A percentile compares a stretch with the other conserved stretches of the same genome.
These are phyloP conservation scores for Lotmaria passim DNA, from an alignment of 208 protist genomes.

Conservation along the genomic window DNA sequence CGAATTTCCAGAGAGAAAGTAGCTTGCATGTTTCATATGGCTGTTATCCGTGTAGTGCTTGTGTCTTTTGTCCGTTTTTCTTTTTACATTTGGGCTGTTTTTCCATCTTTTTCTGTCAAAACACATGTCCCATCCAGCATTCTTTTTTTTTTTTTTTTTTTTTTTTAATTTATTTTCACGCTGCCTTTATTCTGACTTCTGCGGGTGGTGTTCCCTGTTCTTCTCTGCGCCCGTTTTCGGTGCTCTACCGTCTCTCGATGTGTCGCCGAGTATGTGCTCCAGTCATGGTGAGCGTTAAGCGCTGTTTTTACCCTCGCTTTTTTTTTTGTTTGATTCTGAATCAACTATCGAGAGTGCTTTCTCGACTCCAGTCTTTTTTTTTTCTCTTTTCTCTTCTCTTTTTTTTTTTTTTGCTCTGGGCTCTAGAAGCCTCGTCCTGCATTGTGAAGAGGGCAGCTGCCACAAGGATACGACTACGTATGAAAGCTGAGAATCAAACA, in stretches of 20 bases:
- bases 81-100: neutral
- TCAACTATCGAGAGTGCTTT: no score
- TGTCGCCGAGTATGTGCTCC: no score
- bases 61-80: neutral
- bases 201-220: neutral
- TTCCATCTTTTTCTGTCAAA: slow-evolving; percentile 15
- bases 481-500: no score
- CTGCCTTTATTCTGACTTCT: slow-evolving; percentile 1
- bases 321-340: neutral
- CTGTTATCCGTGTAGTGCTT: neutral
- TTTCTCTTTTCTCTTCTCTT: neutral
- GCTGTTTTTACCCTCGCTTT: neutral
- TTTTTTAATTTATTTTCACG: slow-evolving; percentile 1
- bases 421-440: neutral
- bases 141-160: slow-evolving; percentile 18
- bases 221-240: slow-evolving; percentile 4
- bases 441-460: no score
- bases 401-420: neutral
- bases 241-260: neutral
- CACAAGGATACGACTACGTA: no score
- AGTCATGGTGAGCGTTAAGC: no score
- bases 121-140: neutral
- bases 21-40: no score
- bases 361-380: neutral
- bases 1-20: no score